phyloP scores from a whole-genome alignment of 164 flowering plant genomes.

The Vitis labrusca region DNA sequence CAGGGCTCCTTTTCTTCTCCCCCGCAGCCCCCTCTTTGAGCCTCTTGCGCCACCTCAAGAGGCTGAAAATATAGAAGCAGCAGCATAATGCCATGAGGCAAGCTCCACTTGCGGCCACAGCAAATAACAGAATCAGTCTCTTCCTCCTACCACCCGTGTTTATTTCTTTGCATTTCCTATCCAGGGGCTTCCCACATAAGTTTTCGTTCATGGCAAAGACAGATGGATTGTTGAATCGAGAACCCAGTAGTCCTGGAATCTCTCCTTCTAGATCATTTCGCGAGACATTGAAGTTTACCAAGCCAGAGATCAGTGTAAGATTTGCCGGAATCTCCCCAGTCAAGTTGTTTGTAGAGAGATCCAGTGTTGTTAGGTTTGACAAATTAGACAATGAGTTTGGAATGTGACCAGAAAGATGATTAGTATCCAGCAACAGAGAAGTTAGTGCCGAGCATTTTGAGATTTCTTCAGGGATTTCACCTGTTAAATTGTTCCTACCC shows the following conservation, averaged over 20 bases:
- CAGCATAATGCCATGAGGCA: conserved; percentile 47
- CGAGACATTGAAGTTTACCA: conserved; percentile 47
- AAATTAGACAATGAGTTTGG: conserved; percentile 34
- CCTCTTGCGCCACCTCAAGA: conserved; percentile 59
- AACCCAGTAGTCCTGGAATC: conserved; percentile 14
- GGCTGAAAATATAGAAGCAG: conserved; percentile 57
- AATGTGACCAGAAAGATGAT: conserved; percentile 43
- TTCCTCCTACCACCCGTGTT: conserved; percentile 36
- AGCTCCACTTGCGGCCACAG: conserved; percentile 48
- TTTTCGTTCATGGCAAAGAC: neutral
- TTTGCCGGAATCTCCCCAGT: conserved; percentile 47
- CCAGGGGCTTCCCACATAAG: conserved; percentile 76
- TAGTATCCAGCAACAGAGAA: conserved; percentile 31
- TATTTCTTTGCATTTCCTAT: conserved; percentile 35
- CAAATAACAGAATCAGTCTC: conserved; percentile 49
- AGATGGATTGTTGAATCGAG: neutral
- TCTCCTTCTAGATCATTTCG: conserved; percentile 41
- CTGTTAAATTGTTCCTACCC: conserved; percentile 51
- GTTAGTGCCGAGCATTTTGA: conserved; percentile 34
- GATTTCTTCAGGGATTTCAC: conserved; percentile 51
- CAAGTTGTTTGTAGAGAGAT: conserved; percentile 49
- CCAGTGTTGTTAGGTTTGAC: conserved; percentile 34
- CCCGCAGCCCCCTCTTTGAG: conserved; percentile 46
- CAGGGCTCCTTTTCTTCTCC: conserved; percentile 78
- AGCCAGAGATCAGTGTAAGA: conserved; percentile 26